phyloP scores from a whole-genome alignment of 2,329 filamentous ascomycete genomes.

The Pseudopyricularia javanii region DNA sequence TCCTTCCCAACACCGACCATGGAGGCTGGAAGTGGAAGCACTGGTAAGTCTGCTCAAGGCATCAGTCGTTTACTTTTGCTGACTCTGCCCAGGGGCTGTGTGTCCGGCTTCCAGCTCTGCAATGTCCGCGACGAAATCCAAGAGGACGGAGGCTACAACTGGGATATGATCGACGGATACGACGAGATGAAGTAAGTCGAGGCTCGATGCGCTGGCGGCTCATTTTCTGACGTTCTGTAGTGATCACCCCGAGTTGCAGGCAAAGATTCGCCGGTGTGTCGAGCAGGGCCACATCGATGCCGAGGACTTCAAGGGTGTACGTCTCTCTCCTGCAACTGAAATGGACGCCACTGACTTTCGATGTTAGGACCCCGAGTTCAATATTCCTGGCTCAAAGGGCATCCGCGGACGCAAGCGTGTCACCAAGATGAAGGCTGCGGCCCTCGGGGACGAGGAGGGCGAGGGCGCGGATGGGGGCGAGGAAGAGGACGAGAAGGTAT shows the following conservation, averaged over 20 bases:
- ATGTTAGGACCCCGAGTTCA: constrained; percentile 59
- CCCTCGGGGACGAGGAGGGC: constrained; percentile 17
- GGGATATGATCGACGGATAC: constrained; percentile 64
- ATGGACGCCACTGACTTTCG: background rate
- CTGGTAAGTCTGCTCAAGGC: constrained; percentile 57
- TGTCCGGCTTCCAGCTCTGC: constrained; percentile 61
- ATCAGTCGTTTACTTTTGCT: too few species aligned
- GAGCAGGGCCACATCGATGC: constrained; percentile 69
- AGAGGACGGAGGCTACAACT: constrained; percentile 37
- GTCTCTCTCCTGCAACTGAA: constrained; percentile 18
- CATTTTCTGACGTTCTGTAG: constrained; percentile 12
- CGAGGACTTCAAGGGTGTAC: constrained; percentile 80
- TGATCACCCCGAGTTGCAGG: constrained; percentile 47
- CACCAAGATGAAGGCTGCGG: constrained; percentile 8
- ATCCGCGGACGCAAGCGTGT: constrained; percentile 37
- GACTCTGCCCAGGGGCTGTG: constrained; percentile 58
- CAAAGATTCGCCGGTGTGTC: constrained; percentile 62
- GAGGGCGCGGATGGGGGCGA: constrained; percentile 15
- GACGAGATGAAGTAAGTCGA: constrained; percentile 52
- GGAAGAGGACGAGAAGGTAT: constrained; percentile 10
- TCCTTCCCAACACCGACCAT: constrained; percentile 36
- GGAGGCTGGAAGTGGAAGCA: constrained; percentile 70
- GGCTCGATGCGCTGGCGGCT: background rate
- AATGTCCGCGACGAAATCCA: constrained; percentile 49
- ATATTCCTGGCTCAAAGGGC: constrained; percentile 53